Percentiles rank a stretch among this genome's conserved stretches.
Evolutionary conservation across 441 rosid species (phyloP).

Genomic region (Metrosideros polymorpha): DNA sequence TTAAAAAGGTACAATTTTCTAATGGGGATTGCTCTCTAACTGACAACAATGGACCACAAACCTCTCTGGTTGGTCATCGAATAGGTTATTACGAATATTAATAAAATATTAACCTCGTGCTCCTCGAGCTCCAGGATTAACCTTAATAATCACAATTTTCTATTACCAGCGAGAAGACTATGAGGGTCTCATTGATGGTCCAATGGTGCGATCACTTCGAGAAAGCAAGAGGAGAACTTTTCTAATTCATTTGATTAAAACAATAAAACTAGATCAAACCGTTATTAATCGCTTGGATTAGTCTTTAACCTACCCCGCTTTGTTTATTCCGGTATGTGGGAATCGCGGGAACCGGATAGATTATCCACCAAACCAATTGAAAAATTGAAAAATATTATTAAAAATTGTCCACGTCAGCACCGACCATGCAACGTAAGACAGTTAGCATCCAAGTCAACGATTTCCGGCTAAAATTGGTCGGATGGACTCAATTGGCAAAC

Average conservation of each 20-base stretch:
- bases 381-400: no score
- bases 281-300: neutral
- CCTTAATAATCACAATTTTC: neutral
- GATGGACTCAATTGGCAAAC: no score
- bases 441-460: no score
- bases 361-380: neutral
- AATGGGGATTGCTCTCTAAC: neutral
- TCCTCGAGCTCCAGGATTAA: neutral
- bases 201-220: neutral
- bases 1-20: neutral
- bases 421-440: no score
- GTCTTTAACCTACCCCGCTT: neutral
- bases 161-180: neutral
- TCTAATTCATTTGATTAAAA: neutral
- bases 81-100: neutral
- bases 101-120: neutral
- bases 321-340: neutral
- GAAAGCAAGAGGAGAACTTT: neutral
- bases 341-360: neutral
- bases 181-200: neutral
- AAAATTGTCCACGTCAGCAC: no score
- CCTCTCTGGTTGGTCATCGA: neutral
- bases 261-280: neutral
- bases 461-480: no score
- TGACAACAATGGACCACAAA: neutral